Percentiles rank a stretch among this genome's conserved stretches.
phyloP scores from a whole-genome alignment of 169 alveolate species.

The Plasmodium vinckei region DNA sequence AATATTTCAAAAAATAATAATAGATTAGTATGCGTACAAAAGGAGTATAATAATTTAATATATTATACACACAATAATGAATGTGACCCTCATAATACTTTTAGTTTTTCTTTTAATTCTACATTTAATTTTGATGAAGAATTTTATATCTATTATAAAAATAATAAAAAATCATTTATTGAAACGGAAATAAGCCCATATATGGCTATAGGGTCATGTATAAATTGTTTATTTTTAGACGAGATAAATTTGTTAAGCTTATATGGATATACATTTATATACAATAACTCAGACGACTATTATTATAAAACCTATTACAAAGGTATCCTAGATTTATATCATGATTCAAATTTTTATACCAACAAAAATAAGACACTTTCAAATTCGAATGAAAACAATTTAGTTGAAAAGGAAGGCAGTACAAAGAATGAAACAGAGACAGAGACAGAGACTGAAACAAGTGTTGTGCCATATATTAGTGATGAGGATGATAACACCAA shows the following conservation, averaged over 20 bases:
- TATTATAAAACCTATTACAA: constrained; percentile 29
- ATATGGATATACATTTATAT: constrained; percentile 72
- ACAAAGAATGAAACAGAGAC: neutral
- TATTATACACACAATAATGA: constrained; percentile 50
- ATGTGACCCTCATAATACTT: constrained; percentile 71
- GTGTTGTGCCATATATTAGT: neutral
- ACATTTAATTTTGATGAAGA: constrained; percentile 56
- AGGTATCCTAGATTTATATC: constrained; percentile 30
- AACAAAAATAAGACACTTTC: neutral
- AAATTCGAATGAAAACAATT: neutral
- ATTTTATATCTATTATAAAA: constrained; percentile 28
- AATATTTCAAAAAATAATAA: constrained; percentile 50
- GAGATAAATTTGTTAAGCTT: constrained; percentile 72
- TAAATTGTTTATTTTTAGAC: constrained; percentile 61
- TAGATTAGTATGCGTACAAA: constrained; percentile 45
- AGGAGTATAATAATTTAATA: constrained; percentile 68
- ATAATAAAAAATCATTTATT: constrained; percentile 55
- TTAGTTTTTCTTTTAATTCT: constrained; percentile 74
- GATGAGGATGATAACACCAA: neutral
- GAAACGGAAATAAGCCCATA: constrained; percentile 46
- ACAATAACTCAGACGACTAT: constrained; percentile 46
- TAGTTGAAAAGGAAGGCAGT: neutral
- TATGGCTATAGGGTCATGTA: constrained; percentile 69
- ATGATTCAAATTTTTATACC: neutral
- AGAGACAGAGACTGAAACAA: neutral